Conservation (phyloP, 1,139 yeast genomes). For the Pichia kudriavzevii region DNA sequence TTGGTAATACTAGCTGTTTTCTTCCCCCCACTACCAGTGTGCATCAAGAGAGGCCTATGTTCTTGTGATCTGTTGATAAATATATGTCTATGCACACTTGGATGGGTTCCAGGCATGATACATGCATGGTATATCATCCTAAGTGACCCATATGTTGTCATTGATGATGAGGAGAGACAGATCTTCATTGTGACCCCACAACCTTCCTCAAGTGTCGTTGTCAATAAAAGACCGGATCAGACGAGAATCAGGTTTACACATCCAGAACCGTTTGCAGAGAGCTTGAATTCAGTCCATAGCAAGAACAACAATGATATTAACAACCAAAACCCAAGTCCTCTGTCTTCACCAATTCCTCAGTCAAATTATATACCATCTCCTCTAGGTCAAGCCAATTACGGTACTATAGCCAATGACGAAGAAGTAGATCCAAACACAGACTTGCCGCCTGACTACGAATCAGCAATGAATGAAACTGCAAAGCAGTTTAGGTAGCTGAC, state of each 20-base stretch:
- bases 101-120: slow-evolving; percentile 62
- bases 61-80: slow-evolving; percentile 56
- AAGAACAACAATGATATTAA: neutral
- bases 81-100: slow-evolving; percentile 48
- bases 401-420: slow-evolving; percentile 4
- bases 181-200: slow-evolving; percentile 23
- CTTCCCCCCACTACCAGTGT: slow-evolving; percentile 68
- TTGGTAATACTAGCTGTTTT: slow-evolving; percentile 54
- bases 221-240: slow-evolving; percentile 23
- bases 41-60: slow-evolving; percentile 60
- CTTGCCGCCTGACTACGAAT: slow-evolving; percentile 30
- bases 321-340: too few species aligned
- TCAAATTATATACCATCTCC: too few species aligned
- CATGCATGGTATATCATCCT: slow-evolving; percentile 62
- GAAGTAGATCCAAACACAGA: slow-evolving; percentile 1
- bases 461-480: slow-evolving; percentile 27
- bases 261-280: slow-evolving; percentile 27
- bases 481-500: slow-evolving; percentile 21
- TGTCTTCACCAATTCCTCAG: too few species aligned
- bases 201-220: slow-evolving; percentile 16
- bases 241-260: slow-evolving; percentile 22
- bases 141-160: slow-evolving; percentile 19
- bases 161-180: slow-evolving; percentile 28
- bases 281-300: neutral
- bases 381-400: too few species aligned